phyloP scores from a whole-genome alignment of 805 yeast species.

The Nakazawaea ishiwadae region DNA sequence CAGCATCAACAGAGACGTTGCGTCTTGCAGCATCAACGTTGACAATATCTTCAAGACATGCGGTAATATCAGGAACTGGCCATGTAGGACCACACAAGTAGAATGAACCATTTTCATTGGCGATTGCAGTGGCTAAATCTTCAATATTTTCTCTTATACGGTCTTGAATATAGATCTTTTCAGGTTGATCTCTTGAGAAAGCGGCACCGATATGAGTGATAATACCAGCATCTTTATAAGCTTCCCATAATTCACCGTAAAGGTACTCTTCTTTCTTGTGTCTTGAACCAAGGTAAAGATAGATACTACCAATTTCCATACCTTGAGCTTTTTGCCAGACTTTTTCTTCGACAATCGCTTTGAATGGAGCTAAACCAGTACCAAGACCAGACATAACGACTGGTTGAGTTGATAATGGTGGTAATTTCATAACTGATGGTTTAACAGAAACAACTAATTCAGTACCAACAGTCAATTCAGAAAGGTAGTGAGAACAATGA shows the following conservation, averaged over 20 bases:
- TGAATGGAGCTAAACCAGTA: constrained; percentile 97
- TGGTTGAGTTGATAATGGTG: constrained; percentile 82
- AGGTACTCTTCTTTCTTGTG: constrained; percentile 93
- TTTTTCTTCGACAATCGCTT: constrained; percentile 94
- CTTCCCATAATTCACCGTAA: constrained; percentile 97
- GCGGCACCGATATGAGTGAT: constrained; percentile 97
- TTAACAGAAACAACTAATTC: constrained; percentile 92
- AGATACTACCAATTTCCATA: constrained; percentile 80
- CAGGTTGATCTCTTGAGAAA: constrained; percentile 94
- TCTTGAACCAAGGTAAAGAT: constrained; percentile 87
- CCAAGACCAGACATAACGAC: constrained; percentile 96
- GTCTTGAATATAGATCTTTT: constrained; percentile 94
- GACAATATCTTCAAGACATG: constrained; percentile 80
- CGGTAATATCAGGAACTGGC: constrained; percentile 97
- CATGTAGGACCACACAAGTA: constrained; percentile 98
- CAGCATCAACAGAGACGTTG: constrained; percentile 67
- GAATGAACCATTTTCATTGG: constrained; percentile 77
- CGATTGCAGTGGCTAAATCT: constrained; percentile 75
- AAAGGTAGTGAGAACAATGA: constrained; percentile 87
- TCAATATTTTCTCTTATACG: constrained; percentile 74
- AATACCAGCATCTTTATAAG: constrained; percentile 86
- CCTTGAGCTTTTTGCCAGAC: constrained; percentile 92
- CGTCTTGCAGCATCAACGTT: constrained; percentile 61
- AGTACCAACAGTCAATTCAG: constrained; percentile 73
- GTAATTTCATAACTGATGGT: constrained; percentile 96